Percentiles rank a stretch among this genome's conserved stretches.
These are phyloP conservation scores for Arthrobotrys entomopaga DNA, from an alignment of 2,329 filamentous ascomycete species.

Conservation along the genomic window DNA sequence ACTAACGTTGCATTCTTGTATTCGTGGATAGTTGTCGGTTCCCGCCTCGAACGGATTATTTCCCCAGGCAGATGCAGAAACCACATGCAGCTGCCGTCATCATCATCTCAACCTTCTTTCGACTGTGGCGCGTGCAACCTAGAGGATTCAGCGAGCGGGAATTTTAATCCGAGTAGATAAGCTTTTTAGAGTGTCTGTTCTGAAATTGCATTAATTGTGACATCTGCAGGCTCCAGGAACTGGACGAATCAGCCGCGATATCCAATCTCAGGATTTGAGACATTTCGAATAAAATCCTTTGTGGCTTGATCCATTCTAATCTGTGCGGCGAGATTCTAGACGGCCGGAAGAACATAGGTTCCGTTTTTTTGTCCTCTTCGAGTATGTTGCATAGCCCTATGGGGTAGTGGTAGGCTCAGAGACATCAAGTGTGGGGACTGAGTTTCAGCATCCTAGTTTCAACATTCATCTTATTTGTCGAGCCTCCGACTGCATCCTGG, in stretches of 20 bases:
- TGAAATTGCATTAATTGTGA: slow-evolving; percentile 6
- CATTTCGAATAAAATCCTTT: slow-evolving; percentile 24
- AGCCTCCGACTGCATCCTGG: too few species aligned
- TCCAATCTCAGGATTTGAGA: slow-evolving; percentile 31
- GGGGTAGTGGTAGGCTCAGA: too few species aligned
- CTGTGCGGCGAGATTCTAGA: neutral
- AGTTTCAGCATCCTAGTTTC: too few species aligned
- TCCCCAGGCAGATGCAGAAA: neutral
- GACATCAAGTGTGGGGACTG: too few species aligned
- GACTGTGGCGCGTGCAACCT: neutral
- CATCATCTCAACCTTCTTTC: slow-evolving; percentile 21
- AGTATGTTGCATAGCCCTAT: neutral
- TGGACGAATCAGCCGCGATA: slow-evolving; percentile 18
- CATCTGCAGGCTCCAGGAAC: neutral
- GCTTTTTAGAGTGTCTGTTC: slow-evolving; percentile 32
- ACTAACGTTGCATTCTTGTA: neutral
- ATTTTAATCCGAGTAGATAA: slow-evolving; percentile 30
- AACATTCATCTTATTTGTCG: too few species aligned
- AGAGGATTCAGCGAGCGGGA: slow-evolving; percentile 15
- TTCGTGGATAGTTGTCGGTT: slow-evolving; percentile 4
- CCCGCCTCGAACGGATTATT: slow-evolving; percentile 11
- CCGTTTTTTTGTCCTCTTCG: neutral
- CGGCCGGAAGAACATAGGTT: neutral
- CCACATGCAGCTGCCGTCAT: slow-evolving; percentile 15
- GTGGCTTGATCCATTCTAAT: slow-evolving; percentile 42